Conservation (phyloP, 768 basidiomycete species). For the Cubamyces sp. region DNA sequence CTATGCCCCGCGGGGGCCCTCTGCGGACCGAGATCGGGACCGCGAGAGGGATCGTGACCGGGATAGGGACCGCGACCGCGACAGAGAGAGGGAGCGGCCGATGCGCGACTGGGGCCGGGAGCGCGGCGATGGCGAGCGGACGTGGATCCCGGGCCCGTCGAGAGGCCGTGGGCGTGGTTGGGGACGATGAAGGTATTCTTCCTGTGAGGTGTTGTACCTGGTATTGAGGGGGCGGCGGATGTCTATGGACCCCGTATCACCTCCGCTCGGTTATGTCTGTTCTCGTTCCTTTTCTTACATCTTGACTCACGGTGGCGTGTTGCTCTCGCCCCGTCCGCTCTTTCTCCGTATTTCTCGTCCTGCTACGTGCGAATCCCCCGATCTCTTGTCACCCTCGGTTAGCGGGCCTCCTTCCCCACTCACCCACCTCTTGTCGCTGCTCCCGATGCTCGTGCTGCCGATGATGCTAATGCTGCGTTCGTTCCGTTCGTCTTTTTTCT, state of each 20-base stretch:
- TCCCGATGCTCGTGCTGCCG: too few species aligned
- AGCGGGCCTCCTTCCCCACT: too few species aligned
- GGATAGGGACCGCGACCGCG: constrained; percentile 50
- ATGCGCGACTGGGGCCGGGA: constrained; percentile 47
- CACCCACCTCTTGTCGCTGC: too few species aligned
- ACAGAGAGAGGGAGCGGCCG: constrained; percentile 17
- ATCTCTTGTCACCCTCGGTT: too few species aligned
- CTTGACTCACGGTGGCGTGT: too few species aligned
- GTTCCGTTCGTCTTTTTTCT: not conserved
- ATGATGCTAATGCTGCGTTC: not conserved
- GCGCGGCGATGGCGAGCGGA: constrained; percentile 29
- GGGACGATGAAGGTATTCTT: constrained; percentile 6
- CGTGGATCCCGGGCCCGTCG: constrained; percentile 22
- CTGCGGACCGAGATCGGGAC: constrained; percentile 52
- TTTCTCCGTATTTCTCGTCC: too few species aligned
- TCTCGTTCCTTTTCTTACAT: too few species aligned
- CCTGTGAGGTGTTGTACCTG: not conserved
- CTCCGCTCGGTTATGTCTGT: not conserved
- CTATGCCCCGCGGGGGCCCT: constrained; percentile 53
- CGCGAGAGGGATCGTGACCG: constrained; percentile 13
- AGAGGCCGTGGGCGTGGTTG: constrained; percentile 15
- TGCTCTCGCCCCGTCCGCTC: too few species aligned
- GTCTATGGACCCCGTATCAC: not conserved
- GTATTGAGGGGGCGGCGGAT: not conserved
- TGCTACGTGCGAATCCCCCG: too few species aligned